Evolutionary conservation across 2,329 filamentous ascomycete genomes (phyloP).

Genomic region (Fusarium neocosmosporiellum): DNA sequence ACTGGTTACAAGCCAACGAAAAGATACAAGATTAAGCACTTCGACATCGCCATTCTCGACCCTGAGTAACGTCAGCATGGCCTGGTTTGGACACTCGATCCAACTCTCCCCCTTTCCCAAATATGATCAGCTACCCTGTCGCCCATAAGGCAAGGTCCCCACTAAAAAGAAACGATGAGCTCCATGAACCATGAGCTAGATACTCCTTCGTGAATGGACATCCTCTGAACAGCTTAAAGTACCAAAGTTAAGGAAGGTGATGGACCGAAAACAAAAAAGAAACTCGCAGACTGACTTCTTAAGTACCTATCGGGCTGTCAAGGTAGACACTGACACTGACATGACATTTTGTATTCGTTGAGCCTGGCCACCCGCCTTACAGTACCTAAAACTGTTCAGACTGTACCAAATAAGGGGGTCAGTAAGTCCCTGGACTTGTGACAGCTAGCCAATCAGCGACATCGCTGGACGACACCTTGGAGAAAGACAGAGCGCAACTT

Average conservation of each 20-base stretch:
- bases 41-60: background rate
- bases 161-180: background rate
- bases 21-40: constrained; percentile 1
- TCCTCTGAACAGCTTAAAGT: background rate
- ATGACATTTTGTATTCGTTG: background rate
- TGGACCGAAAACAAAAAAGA: background rate
- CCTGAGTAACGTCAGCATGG: background rate
- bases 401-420: constrained; percentile 3
- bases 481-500: constrained; percentile 39
- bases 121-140: background rate
- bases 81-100: background rate
- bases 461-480: constrained; percentile 42
- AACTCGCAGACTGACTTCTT: background rate
- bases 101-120: background rate
- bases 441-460: constrained; percentile 41
- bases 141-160: background rate
- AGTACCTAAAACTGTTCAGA: constrained; percentile 4
- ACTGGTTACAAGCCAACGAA: constrained; percentile 19
- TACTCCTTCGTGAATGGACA: background rate
- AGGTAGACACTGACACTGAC: background rate
- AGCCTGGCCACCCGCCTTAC: background rate
- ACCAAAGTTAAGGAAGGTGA: background rate
- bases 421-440: constrained; percentile 2
- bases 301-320: background rate
- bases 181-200: background rate